Conservation (phyloP, 2,329 filamentous ascomycete species). For the Sporothrix protearum region DNA sequence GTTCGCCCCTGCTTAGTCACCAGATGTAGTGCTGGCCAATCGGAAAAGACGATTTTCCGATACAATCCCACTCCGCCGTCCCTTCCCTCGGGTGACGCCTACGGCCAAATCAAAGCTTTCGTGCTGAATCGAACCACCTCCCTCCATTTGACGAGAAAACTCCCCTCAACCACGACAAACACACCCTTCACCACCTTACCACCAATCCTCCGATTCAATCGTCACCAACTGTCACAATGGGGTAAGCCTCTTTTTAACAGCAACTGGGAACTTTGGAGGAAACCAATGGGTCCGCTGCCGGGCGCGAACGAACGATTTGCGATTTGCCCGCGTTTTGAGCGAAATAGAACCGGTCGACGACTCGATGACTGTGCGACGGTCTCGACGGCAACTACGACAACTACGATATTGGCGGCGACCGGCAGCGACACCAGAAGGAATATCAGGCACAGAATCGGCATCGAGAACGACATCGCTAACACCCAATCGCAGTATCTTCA, state of each 20-base stretch:
- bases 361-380: not conserved
- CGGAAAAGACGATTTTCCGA: conserved; percentile 28
- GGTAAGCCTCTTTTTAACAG: conserved; percentile 20
- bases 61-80: conserved; percentile 1
- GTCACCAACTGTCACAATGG: conserved; percentile 28
- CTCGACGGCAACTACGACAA: not conserved
- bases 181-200: not conserved
- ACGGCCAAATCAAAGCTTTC: conserved; percentile 26
- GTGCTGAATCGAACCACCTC: conserved; percentile 28
- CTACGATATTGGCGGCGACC: not conserved
- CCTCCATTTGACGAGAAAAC: not conserved
- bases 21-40: conserved; percentile 17
- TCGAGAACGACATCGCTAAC: not conserved
- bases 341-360: conserved; percentile 17
- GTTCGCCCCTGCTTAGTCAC: conserved; percentile 23
- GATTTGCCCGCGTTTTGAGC: conserved; percentile 1
- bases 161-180: conserved; percentile 18
- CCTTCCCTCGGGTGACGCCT: conserved; percentile 22
- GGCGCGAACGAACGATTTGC: not conserved
- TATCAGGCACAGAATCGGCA: not conserved
- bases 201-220: conserved; percentile 10
- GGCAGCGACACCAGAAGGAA: not conserved
- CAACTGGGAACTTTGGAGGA: not conserved
- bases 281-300: conserved; percentile 1
- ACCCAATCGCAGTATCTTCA: conserved; percentile 49